A percentile compares a stretch with the other conserved stretches of the same genome.
Conservation (phyloP, 441 rosid genomes). For the Pelargonium cotyledonis region DNA sequence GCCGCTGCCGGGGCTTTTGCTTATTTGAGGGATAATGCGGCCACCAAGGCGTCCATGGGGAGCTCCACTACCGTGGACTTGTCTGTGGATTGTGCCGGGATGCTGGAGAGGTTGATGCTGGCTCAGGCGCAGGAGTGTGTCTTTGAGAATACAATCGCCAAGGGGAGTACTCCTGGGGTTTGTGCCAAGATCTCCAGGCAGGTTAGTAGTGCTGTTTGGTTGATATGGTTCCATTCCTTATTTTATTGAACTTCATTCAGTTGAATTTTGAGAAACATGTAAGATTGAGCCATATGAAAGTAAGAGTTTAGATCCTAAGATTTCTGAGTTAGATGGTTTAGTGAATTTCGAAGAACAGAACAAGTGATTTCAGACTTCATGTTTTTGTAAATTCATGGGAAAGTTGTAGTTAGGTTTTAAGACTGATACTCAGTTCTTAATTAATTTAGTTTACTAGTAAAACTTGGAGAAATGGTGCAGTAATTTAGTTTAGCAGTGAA, state of each 20-base stretch:
- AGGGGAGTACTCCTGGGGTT: constrained; percentile 93
- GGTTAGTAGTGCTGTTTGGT: constrained; percentile 32
- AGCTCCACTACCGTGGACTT: constrained; percentile 67
- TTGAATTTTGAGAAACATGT: neutral
- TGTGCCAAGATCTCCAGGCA: constrained; percentile 89
- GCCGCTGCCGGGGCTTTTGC: constrained; percentile 81
- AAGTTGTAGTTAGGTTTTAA: too few species aligned
- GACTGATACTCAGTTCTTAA: too few species aligned
- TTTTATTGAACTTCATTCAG: neutral
- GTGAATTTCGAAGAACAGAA: too few species aligned
- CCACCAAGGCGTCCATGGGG: constrained; percentile 69
- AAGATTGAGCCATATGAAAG: neutral
- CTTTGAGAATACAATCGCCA: constrained; percentile 89
- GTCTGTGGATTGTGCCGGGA: constrained; percentile 78
- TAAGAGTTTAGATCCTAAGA: too few species aligned
- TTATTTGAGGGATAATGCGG: constrained; percentile 59
- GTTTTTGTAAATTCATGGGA: too few species aligned
- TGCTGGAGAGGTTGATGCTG: constrained; percentile 87
- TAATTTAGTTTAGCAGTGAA: neutral
- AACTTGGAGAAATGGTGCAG: neutral
- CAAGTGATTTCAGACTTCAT: too few species aligned
- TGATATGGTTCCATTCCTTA: neutral
- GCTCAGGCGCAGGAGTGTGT: constrained; percentile 98
- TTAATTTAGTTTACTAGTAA: neutral
- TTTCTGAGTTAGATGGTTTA: too few species aligned